Percentiles rank a stretch among this genome's conserved stretches.
Conservation (phyloP, 2,329 filamentous ascomycete species). For the Onygena corvina region DNA sequence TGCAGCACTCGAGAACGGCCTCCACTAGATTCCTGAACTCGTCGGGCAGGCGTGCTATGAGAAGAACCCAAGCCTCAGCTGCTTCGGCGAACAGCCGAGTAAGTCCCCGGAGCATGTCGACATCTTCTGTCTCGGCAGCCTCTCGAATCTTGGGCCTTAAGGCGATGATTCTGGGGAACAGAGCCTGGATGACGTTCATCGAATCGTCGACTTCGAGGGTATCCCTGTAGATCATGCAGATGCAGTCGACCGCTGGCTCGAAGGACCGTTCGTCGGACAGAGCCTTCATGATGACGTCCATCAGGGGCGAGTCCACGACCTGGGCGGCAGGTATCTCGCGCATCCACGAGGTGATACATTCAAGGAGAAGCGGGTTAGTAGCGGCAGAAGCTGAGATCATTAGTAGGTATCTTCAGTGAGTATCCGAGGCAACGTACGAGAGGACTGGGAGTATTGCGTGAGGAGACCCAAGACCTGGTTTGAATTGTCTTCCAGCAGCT, state of each 20-base stretch:
- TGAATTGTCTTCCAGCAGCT: slow-evolving; percentile 83
- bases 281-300: slow-evolving; percentile 68
- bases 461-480: slow-evolving; percentile 75
- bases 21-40: slow-evolving; percentile 81
- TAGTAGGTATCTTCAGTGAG: not conserved
- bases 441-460: slow-evolving; percentile 83
- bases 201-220: slow-evolving; percentile 90
- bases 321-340: slow-evolving; percentile 76
- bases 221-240: slow-evolving; percentile 84
- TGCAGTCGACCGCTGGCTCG: slow-evolving; percentile 78
- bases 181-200: slow-evolving; percentile 62
- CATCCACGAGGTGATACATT: slow-evolving; percentile 95
- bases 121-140: slow-evolving; percentile 67
- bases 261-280: slow-evolving; percentile 62
- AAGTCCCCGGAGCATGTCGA: slow-evolving; percentile 73
- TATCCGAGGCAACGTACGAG: slow-evolving; percentile 47
- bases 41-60: slow-evolving; percentile 70
- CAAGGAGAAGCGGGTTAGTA: slow-evolving; percentile 78
- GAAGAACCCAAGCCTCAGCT: slow-evolving; percentile 84
- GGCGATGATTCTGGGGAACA: slow-evolving; percentile 69
- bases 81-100: slow-evolving; percentile 87
- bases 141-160: slow-evolving; percentile 65
- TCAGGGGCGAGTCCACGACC: slow-evolving; percentile 72
- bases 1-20: slow-evolving; percentile 80
- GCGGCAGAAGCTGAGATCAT: slow-evolving; percentile 54